A percentile compares a stretch with the other conserved stretches of the same genome.
Evolutionary conservation across 441 rosid genomes (phyloP).

Genomic region (Omphalea diandra): DNA sequence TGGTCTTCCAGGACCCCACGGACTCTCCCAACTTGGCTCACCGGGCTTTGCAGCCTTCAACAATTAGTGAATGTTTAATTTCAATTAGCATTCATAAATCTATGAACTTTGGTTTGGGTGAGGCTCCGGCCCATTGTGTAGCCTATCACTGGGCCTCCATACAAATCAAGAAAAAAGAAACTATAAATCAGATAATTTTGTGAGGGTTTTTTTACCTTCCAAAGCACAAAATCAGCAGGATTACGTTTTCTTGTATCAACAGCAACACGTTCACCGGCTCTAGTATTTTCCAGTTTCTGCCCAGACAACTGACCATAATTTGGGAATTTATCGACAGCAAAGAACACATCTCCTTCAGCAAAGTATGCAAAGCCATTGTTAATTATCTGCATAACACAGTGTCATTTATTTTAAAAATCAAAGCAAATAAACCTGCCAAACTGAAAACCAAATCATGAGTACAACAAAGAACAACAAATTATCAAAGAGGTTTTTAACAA

Average conservation of each 20-base stretch:
- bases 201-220: constrained; percentile 60
- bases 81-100: not conserved
- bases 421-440: not conserved
- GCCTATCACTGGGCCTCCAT: too few relatives aligned
- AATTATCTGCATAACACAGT: constrained; percentile 62
- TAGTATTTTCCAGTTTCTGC: constrained; percentile 62
- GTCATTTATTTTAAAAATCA: constrained; percentile 14
- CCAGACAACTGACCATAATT: constrained; percentile 84
- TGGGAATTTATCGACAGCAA: constrained; percentile 69
- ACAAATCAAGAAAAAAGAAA: too few relatives aligned
- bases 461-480: not conserved
- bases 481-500: not conserved
- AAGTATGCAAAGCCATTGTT: constrained; percentile 67
- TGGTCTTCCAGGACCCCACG: constrained; percentile 92
- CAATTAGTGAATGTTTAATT: constrained; percentile 10
- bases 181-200: not conserved
- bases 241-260: constrained; percentile 81
- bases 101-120: not conserved
- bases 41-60: constrained; percentile 86
- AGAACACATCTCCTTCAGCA: constrained; percentile 85
- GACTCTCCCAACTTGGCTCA: constrained; percentile 90
- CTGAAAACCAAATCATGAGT: not conserved
- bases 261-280: constrained; percentile 90
- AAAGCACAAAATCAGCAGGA: constrained; percentile 91
- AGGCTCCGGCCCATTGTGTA: not conserved